Conservation (phyloP, 1,284 basidiomycete genomes). For the Anthracocystis walkeri region DNA sequence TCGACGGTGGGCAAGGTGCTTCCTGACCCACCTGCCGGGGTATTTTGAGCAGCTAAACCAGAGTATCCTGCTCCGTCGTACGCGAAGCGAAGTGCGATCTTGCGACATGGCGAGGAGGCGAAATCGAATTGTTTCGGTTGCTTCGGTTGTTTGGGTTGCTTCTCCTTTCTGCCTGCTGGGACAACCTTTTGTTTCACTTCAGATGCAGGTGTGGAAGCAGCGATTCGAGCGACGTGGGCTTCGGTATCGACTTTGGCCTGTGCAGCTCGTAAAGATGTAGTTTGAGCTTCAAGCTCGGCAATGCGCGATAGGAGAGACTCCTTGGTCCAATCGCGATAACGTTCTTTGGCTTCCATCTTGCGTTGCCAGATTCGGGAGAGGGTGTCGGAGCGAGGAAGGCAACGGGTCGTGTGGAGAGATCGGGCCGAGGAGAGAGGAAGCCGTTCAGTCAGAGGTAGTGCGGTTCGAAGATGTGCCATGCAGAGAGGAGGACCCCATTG, state of each 20-base stretch:
- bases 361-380: conserved; percentile 21
- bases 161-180: background rate
- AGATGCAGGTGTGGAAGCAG: background rate
- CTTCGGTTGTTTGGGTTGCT: conserved; percentile 33
- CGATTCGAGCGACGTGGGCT: conserved; percentile 1
- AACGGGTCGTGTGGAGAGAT: conserved; percentile 2
- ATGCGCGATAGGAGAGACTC: conserved; percentile 51
- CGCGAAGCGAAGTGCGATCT: conserved; percentile 90
- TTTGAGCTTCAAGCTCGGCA: conserved; percentile 52
- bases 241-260: conserved; percentile 10
- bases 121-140: conserved; percentile 74
- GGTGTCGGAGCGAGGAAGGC: conserved; percentile 2
- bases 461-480: background rate
- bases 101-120: conserved; percentile 78
- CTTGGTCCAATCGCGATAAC: conserved; percentile 53
- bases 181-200: background rate
- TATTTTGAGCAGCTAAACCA: conserved; percentile 79
- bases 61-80: conserved; percentile 93
- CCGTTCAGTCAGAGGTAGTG: background rate
- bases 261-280: conserved; percentile 17
- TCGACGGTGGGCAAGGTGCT: conserved; percentile 87
- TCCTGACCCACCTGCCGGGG: conserved; percentile 69
- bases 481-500: conserved; percentile 1
- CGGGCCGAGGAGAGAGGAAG: background rate
- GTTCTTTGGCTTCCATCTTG: conserved; percentile 52